Base-by-base conservation (phyloP, 139 green algal genomes). In the Picocystis salinarum region DNA sequence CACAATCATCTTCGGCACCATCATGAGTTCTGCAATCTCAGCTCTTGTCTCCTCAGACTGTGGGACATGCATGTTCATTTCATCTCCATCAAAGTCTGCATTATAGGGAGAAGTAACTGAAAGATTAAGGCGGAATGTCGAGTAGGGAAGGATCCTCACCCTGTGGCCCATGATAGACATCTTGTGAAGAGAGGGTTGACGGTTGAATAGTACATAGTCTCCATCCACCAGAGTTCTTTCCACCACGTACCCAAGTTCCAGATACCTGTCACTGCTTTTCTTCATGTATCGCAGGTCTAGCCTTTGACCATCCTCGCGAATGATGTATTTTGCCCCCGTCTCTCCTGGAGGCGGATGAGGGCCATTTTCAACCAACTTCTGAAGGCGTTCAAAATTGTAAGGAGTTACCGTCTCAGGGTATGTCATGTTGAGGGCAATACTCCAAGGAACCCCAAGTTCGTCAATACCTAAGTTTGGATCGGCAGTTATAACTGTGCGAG, bases 51-150 rank as follows among this genome's bases (percentile, higher is more conserved):
- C 85, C 18, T 83, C 79, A 15, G 67, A 77, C 67, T 93, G 86
- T 27, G 77, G 78, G 24, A 97, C 72, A 66, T 99, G 89, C 89
- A 99, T 96, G 80, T 99, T 99, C 89, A 99, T 99, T 70, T 99
- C 89, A 55, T 99, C 89, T 17, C 89, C 89, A 50, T 99, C 89
- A 65, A 99, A 99, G 60, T 99, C 89, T 39, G 89, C 89, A 64
- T 99, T 99, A 80, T 99, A 99, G n/a, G 89, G 88, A 26, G 78
- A 83, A 3, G 89, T 99, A 33, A 99, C 89, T 6, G 67, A 76
- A 17, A 96, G 70, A 64, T 94, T 94, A 26, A 94, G 65, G 12
- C 83, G 64, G 56, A 85, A 89, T 22, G 66, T 76, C 22, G 53
- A 69, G 33, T 58, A 69, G n/a, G 55, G 39, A 22, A 99, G 70